Evolutionary conservation across 2,329 filamentous ascomycete species (phyloP), one percentile per base, ranked within the genome.

Genomic region (Microcyclosporella mali): DNA sequence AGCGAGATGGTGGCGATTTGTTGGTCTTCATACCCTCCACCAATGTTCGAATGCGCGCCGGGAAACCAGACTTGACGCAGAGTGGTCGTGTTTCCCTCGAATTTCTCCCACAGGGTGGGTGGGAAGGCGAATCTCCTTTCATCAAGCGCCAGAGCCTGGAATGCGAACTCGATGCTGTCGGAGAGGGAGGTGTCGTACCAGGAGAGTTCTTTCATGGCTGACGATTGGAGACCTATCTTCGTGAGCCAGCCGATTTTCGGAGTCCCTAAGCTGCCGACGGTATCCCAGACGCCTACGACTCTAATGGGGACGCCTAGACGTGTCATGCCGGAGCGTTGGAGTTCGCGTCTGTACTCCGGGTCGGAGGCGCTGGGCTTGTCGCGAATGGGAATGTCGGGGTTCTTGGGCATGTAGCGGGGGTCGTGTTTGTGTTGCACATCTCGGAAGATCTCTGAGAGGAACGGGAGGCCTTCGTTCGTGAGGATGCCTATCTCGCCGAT

Each of bases 1-100:
- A 78, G 58, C 4, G 70, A 68, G 19, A 77, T 74, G 31, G 75
- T 71, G 9, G 71, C 67, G 27, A 73, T 64, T 25, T 74, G 66
- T 47, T 69, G 65, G 41, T 72, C 68, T 18, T 62, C 58, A 39
- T 63, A 65, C 7, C 69, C 70, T n/a, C 70, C 70, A 8, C 70
- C 70, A 9, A 72, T 49, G 43, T 71, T 71, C 17, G 57, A 55
- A 45, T 73, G 70, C 2, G 66, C 67, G 12, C 70, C 70, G 1
- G 69, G 68, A 44, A 72, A 73, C 70, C 70, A 73, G 4, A 70
- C 67, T 52, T 73, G 70, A 6, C 68, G 61, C 6, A 73, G 55
- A 2, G 62, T 61, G 2, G 70, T 72, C n/a, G 51, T 60, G 45
- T 68, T 70, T 19, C 67, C 66, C 32, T 64, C 37, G 3, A 63